Evolutionary conservation across 495 filamentous ascomycete genomes (phyloP).

Genomic region (Aspergillus sparsus): DNA sequence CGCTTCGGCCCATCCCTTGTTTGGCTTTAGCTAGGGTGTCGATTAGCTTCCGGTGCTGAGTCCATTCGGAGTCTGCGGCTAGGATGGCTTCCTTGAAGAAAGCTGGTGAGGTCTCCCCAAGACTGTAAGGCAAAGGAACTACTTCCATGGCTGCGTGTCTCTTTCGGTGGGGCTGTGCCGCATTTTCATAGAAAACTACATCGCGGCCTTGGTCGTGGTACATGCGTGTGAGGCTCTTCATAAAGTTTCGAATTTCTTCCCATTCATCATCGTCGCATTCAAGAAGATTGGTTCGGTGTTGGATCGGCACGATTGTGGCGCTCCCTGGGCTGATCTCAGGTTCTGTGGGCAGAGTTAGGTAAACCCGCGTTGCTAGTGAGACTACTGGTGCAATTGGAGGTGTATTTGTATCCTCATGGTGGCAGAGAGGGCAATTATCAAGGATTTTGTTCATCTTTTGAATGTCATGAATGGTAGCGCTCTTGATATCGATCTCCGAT

Average conservation of each 20-base stretch:
- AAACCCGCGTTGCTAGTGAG: constrained; percentile 85
- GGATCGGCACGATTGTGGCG: constrained; percentile 84
- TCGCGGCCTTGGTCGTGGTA: constrained; percentile 88
- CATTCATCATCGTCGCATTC: constrained; percentile 99
- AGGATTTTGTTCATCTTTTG: constrained; percentile 87
- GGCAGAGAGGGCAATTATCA: constrained; percentile 86
- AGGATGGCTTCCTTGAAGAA: constrained; percentile 97
- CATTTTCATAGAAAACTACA: constrained; percentile 97
- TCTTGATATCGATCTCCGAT: constrained; percentile 85
- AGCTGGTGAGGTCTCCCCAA: constrained; percentile 87
- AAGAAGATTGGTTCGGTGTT: constrained; percentile 84
- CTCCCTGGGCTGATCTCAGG: constrained; percentile 84
- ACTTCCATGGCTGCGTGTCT: constrained; percentile 84
- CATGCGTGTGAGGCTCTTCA: constrained; percentile 92
- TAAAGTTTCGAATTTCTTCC: constrained; percentile 99
- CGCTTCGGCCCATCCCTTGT: constrained; percentile 71
- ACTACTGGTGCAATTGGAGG: constrained; percentile 87
- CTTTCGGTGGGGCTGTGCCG: constrained; percentile 74
- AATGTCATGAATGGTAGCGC: constrained; percentile 82
- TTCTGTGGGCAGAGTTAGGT: constrained; percentile 83
- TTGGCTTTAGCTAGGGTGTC: constrained; percentile 75
- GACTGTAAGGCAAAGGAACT: constrained; percentile 81
- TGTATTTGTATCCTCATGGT: constrained; percentile 83
- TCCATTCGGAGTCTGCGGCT: constrained; percentile 85
- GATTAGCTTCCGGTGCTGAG: constrained; percentile 91